These are phyloP conservation scores for Gossypium lobatum DNA, from an alignment of 441 rosid species.

Conservation along the genomic window DNA sequence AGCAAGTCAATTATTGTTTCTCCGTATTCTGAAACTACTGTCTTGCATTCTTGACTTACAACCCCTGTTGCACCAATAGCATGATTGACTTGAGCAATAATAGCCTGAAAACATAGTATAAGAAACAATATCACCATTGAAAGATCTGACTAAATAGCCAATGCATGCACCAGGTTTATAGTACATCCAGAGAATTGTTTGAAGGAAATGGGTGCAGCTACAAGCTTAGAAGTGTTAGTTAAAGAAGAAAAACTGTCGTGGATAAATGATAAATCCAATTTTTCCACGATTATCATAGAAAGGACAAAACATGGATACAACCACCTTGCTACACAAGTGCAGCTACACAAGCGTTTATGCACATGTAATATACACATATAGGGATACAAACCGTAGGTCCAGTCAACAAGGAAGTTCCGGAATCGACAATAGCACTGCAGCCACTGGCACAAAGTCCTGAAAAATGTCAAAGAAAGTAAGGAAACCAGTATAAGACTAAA, in stretches of 20 bases:
- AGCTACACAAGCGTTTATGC: neutral
- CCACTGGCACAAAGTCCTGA: slow-evolving; percentile 66
- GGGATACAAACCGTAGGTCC: slow-evolving; percentile 63
- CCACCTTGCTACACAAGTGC: neutral
- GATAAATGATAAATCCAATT: neutral
- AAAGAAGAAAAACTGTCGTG: neutral
- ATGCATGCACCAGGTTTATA: neutral
- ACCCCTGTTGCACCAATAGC: slow-evolving; percentile 87
- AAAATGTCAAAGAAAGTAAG: slow-evolving; percentile 8
- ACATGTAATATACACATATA: neutral
- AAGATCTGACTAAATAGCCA: neutral
- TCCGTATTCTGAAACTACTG: slow-evolving; percentile 64
- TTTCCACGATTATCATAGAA: neutral
- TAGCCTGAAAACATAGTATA: slow-evolving; percentile 29
- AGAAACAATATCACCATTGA: neutral
- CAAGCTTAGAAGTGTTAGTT: neutral
- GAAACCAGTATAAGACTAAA: neutral
- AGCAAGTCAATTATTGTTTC: slow-evolving; percentile 57
- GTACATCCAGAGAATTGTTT: neutral
- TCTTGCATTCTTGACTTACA: slow-evolving; percentile 70
- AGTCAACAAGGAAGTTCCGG: slow-evolving; percentile 80
- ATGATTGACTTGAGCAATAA: slow-evolving; percentile 64
- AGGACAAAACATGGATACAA: neutral
- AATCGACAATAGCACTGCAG: slow-evolving; percentile 77
- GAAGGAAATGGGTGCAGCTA: neutral